Evolutionary conservation across 495 filamentous ascomycete species (phyloP).

Genomic region (Xanthoparmelia taractica): DNA sequence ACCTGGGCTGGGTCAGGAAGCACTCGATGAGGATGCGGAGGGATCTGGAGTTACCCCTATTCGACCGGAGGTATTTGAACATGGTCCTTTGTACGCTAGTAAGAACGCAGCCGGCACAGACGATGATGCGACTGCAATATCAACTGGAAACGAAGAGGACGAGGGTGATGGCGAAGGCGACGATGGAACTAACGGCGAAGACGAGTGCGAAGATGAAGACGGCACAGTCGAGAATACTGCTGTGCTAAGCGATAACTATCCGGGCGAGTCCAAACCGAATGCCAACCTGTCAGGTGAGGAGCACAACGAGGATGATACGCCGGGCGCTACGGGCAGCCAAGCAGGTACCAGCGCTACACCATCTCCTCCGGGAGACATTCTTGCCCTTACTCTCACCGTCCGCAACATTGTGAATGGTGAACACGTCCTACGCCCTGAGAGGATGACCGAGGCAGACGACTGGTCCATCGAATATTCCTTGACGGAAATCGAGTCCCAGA

Average conservation of each 20-base stretch:
- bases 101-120: slow-evolving; percentile 5
- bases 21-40: not conserved
- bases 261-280: not conserved
- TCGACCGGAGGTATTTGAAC: not conserved
- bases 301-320: not conserved
- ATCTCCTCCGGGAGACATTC: slow-evolving; percentile 32
- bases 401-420: slow-evolving; percentile 65
- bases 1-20: slow-evolving; percentile 28
- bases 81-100: not conserved
- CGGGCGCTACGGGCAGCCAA: not conserved
- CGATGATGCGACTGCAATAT: slow-evolving; percentile 16
- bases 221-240: slow-evolving; percentile 26
- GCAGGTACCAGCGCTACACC: not conserved
- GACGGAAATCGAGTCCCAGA: slow-evolving; percentile 47
- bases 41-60: not conserved
- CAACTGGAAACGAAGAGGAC: slow-evolving; percentile 18
- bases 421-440: slow-evolving; percentile 51
- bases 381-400: slow-evolving; percentile 61
- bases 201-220: slow-evolving; percentile 15
- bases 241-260: slow-evolving; percentile 16
- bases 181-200: slow-evolving; percentile 13
- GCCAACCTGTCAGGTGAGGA: slow-evolving; percentile 22
- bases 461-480: slow-evolving; percentile 78
- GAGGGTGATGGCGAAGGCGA: slow-evolving; percentile 20
- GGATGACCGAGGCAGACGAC: slow-evolving; percentile 42